Conservation (phyloP, 352 stramenopile species). For the Phytophthora hybrid region DNA sequence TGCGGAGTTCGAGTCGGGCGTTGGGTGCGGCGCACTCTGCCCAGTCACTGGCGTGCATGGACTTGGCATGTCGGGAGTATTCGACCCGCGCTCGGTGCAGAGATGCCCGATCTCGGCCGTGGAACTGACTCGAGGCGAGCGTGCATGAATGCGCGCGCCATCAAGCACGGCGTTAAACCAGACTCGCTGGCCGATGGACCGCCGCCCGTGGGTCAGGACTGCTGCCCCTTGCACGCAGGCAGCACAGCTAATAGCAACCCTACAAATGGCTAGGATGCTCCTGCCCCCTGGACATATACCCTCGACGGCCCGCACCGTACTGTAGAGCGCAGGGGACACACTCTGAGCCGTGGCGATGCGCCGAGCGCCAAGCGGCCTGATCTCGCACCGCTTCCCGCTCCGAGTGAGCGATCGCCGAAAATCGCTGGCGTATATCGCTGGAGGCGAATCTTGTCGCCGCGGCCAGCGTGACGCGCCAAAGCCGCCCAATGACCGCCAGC, state of each 20-base stretch:
- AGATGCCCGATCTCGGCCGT: conserved; percentile 8
- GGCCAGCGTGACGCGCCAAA: conserved; percentile 20
- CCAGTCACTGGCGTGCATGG: conserved; percentile 28
- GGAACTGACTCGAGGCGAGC: conserved; percentile 16
- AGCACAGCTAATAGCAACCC: neutral
- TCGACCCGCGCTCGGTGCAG: conserved; percentile 13
- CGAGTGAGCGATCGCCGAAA: conserved; percentile 30
- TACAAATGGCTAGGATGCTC: neutral
- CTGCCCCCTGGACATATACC: neutral
- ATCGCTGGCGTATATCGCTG: conserved; percentile 11
- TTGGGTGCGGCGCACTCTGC: conserved; percentile 13
- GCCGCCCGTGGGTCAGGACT: neutral
- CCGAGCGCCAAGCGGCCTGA: neutral
- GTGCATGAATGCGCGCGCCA: conserved; percentile 23
- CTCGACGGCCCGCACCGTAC: neutral
- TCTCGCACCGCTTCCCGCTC: no score
- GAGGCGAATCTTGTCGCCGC: neutral
- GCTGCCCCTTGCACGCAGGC: neutral
- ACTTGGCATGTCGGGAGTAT: conserved; percentile 35
- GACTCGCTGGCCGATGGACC: neutral
- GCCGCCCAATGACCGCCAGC: conserved; percentile 8
- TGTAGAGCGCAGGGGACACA: neutral
- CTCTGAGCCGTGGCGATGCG: neutral
- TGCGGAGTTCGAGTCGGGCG: neutral
- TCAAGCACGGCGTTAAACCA: conserved; percentile 28